Base-by-base conservation (phyloP, 305 asterid species). In the Solanum hybrid region DNA sequence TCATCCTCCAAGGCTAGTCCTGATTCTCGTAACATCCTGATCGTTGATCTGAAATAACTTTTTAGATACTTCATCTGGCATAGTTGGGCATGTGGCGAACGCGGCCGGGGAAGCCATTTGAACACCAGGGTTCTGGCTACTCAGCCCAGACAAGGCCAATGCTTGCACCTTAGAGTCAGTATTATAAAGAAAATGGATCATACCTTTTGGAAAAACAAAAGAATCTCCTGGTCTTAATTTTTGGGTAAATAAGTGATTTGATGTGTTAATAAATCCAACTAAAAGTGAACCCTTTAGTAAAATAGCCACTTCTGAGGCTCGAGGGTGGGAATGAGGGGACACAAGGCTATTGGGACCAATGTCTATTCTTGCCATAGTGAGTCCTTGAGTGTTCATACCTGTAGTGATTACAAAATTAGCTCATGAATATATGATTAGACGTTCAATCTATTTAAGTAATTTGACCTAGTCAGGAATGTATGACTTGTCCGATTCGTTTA, bases 251-350 rank as follows among this genome's bases (percentile, higher is more conserved):
- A 93, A 87, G 10, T 81, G 94, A 76, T 93, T 94, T 0, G 92
- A 88, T 0, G 94, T 91, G 88, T 95, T 94, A 0, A 95, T 92
- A 34, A 96, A 96, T 3, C 96, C 98, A 0, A 93, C 98, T 26
- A 92, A 35, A 34, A 96, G 92, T 5, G 94, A 90, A 5, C 98
- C 97, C 89, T 92, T 94, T 0, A 94, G 92, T 37, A 96, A 75
- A 88, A 94, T 96, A 86, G 91, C 86, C 77, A 96, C 90, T 79
- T 96, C 96, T 1, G 98, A 93, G 6, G 98, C 98, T 91, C 98
- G 88, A 7, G 96, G 98, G 90, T 95, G 98, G 26, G 95, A 91
- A 77, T 96, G 98, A 7, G 93, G 95, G 1, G 98, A 94, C 26
- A 95, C 93, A 1, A 95, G 92, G 1, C 92, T 94, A 14, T 92